Base-by-base conservation (phyloP, 2,329 filamentous ascomycete genomes). In the Fusarium penzigii region DNA sequence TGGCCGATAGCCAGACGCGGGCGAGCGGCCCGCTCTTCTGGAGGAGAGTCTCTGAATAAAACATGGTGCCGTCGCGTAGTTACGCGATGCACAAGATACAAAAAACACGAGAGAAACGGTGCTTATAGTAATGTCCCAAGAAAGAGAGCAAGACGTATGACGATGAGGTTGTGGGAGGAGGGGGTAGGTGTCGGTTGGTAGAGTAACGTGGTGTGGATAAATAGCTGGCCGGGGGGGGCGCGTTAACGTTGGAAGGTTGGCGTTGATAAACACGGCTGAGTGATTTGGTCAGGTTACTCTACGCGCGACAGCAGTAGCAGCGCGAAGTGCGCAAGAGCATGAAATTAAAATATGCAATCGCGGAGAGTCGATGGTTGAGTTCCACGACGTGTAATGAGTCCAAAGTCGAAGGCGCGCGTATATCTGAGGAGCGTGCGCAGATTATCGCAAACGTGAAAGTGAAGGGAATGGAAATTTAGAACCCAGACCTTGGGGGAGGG, bases 11-110 rank as follows among this genome's bases (percentile, higher is more conserved):
- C 94, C 94, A 99, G 77, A 97, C 92, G 70, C 92, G 90, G 75
- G 94, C 94, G 80, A 99, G 77, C 68, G 94, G 93, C 79, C 94
- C 94, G 65, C 91, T 96, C 86, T 96, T 96, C 72, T 92, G 92
- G 66, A 99, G 84, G 53, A 99, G 84, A 49, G 91, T 92, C 79
- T 96, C 92, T 48, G 94, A 96, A 74, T 97, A 97, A 77, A 99
- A 99, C 94, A 99, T 99, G 71, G 69, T 77, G 75, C 51, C 60
- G 62, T 55, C 56, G 65, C 62, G 60, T 59, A 59, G 61, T 53
- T 63, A 65, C 62, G 62, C 63, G 66, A 64, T 61, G 63, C 65
- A 58, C 60, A 53, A 63, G 57, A 58, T 54, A 65, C 65, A 58
- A 59, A 53, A 63, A 57, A 57, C 54, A 65, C 45, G 34, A 56